These are phyloP conservation scores for Xylaria sp. DNA, from an alignment of 2,329 filamentous ascomycete genomes.

Conservation along the genomic window DNA sequence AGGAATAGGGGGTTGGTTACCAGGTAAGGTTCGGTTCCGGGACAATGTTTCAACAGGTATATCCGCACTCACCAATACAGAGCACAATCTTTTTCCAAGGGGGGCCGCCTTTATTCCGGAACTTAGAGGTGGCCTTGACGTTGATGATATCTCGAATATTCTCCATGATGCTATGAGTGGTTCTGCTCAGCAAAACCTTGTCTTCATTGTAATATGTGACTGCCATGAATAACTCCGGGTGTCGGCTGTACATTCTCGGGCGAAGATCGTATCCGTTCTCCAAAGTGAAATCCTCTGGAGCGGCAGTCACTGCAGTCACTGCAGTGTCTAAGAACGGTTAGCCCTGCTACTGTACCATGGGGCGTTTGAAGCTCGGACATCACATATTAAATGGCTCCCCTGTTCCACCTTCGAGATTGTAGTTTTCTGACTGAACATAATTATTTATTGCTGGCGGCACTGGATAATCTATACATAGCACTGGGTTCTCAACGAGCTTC, in stretches of 20 bases:
- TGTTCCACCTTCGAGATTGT: background rate
- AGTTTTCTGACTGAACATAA: background rate
- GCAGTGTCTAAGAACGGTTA: background rate
- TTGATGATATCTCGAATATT: background rate
- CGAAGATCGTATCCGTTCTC: background rate
- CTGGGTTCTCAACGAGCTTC: background rate
- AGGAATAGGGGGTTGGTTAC: background rate
- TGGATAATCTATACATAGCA: background rate
- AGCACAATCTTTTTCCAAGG: background rate
- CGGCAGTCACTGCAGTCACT: background rate
- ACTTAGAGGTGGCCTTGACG: background rate
- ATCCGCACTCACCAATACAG: background rate
- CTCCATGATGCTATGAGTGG: background rate
- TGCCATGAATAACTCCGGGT: background rate
- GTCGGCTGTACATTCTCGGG: background rate
- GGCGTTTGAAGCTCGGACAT: background rate
- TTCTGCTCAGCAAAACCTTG: background rate
- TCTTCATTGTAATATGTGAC: background rate
- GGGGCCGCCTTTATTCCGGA: background rate
- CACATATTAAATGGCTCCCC: background rate
- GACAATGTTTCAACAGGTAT: too few species aligned
- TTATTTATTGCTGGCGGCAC: background rate
- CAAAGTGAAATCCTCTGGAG: background rate
- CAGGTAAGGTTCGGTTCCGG: background rate
- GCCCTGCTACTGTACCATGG: background rate